phyloP scores from a whole-genome alignment of 352 stramenopile genomes.

The Pythium apleroticum region DNA sequence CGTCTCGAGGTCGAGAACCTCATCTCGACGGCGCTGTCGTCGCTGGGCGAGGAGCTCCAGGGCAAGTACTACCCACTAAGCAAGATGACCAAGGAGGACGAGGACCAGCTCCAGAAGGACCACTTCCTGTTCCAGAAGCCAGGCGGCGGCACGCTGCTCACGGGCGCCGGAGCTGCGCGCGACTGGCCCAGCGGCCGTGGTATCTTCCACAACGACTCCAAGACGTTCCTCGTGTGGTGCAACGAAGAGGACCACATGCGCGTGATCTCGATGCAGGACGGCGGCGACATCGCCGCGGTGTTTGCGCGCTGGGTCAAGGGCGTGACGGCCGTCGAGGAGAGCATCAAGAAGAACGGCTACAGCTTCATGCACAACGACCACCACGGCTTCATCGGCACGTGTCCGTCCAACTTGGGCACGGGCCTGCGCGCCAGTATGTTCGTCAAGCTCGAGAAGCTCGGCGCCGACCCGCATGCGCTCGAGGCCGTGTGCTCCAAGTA shows the following conservation, averaged over 20 bases:
- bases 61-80: slow-evolving; percentile 90
- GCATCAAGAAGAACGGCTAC: slow-evolving; percentile 79
- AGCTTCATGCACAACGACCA: slow-evolving; percentile 90
- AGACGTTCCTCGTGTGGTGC: slow-evolving; percentile 89
- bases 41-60: slow-evolving; percentile 71
- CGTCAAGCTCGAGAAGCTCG: slow-evolving; percentile 81
- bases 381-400: slow-evolving; percentile 86
- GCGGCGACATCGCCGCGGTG: slow-evolving; percentile 89
- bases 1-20: slow-evolving; percentile 85
- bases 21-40: slow-evolving; percentile 67
- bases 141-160: slow-evolving; percentile 82
- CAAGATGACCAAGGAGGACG: slow-evolving; percentile 90
- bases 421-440: slow-evolving; percentile 84
- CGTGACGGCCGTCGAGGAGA: slow-evolving; percentile 74
- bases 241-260: slow-evolving; percentile 92
- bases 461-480: slow-evolving; percentile 64
- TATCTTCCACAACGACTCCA: slow-evolving; percentile 93
- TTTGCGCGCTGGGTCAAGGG: slow-evolving; percentile 88
- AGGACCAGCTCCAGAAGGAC: slow-evolving; percentile 89
- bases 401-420: slow-evolving; percentile 87
- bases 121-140: slow-evolving; percentile 95
- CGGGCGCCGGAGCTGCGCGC: slow-evolving; percentile 82
- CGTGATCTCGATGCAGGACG: slow-evolving; percentile 89
- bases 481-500: slow-evolving; percentile 75
- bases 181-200: slow-evolving; percentile 92